Evolutionary conservation across 2,329 filamentous ascomycete genomes (phyloP), one percentile per base, ranked within the genome.

Genomic region (Xylaria sp.): DNA sequence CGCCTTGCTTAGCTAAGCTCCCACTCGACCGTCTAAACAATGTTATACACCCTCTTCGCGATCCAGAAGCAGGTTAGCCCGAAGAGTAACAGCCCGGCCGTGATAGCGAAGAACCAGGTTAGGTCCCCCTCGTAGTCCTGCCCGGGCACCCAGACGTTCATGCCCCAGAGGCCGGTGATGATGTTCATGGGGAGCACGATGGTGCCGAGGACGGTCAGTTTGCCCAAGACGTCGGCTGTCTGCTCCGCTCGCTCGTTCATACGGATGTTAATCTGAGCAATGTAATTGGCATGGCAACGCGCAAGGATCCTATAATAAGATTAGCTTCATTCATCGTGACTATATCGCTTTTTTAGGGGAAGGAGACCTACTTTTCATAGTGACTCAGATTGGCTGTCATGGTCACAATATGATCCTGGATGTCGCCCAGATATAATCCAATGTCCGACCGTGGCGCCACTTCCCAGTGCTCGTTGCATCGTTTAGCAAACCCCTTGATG

Each of bases 171-270:
- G 73, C 96, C 96, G 2, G 96, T 98, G 76, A 99, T 95, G 78
- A 99, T 97, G 79, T 99, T 99, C 94, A 99, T 97, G 11, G 96
- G 96, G 65, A 99, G 84, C 2, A 99, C 95, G 73, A 99, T 98
- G 5, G 96, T 99, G 72, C 96, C 96, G 0, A 99, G 85, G 0
- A 99, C 96, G 0, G 96, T 98, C 68, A 99, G 87, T 80, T 96
- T 97, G 71, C 94, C 94, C 12, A 99, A 87, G 1, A 98, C 94
- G 78, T 99, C 95, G 48, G 94, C 93, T 1, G 96, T 99, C 82
- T 97, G 91, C 80, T 99, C 95, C 79, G 97, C 93, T 55, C 96
- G 91, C 83, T 98, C 95, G 80, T 98, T 98, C 95, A 98, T 98
- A 76, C 94, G 90, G 75, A 98, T 97, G 81, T 98, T 98, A 82